phyloP scores from a whole-genome alignment of 73 alveolate species.

The Paramecium primaurelia region DNA sequence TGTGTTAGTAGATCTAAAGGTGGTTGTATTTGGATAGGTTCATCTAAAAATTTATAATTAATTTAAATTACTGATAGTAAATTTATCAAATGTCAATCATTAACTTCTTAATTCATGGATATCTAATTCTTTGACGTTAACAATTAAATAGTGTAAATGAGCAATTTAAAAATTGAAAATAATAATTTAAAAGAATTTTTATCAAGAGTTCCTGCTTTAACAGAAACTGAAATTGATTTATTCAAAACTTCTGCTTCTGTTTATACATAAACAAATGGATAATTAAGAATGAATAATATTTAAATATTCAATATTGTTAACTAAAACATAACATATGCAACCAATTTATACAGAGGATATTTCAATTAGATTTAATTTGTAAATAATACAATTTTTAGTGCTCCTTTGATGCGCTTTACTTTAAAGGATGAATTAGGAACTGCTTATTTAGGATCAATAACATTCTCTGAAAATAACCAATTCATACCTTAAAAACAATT shows the following conservation, averaged over 20 bases:
- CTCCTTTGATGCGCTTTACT: neutral
- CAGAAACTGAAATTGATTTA: neutral
- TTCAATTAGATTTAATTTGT: neutral
- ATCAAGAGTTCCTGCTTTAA: neutral
- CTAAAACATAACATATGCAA: neutral
- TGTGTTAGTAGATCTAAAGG: conserved; percentile 7
- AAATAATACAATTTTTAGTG: neutral
- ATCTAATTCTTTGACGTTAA: neutral
- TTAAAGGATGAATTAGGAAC: neutral
- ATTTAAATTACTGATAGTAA: neutral
- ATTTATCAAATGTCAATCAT: conserved; percentile 8
- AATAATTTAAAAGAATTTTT: neutral
- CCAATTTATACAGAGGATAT: neutral
- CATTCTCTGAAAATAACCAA: neutral
- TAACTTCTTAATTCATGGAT: neutral
- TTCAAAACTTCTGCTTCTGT: neutral
- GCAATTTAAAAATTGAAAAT: neutral
- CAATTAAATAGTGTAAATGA: neutral
- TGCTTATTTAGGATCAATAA: neutral
- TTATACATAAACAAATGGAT: neutral
- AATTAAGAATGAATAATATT: neutral
- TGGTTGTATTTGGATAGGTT: neutral
- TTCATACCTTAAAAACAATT: neutral
- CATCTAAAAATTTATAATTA: neutral
- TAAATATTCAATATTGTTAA: neutral